phyloP scores from a whole-genome alignment of 257 asterid genomes.

The Ilex aquifolium region DNA sequence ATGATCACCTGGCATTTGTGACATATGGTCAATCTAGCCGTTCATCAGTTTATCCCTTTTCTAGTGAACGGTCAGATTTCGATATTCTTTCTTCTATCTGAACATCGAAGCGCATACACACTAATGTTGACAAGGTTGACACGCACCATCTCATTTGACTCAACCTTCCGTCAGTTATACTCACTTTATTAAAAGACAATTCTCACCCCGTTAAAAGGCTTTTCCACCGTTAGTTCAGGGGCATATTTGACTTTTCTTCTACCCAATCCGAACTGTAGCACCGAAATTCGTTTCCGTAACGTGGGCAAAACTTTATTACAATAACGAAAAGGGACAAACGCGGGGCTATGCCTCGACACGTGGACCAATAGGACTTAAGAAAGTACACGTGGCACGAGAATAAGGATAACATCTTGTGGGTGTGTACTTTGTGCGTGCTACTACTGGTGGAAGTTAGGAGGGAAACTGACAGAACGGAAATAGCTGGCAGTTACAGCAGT shows the following conservation, averaged over 20 bases:
- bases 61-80: not conserved
- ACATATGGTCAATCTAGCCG: conserved; percentile 6
- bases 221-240: conserved; percentile 3
- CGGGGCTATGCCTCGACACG: not conserved
- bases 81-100: not conserved
- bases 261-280: not conserved
- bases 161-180: conserved; percentile 11
- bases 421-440: conserved; percentile 15
- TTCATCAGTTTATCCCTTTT: not conserved
- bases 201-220: not conserved
- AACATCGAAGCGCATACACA: no score
- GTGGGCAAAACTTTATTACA: not conserved
- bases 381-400: not conserved
- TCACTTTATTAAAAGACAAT: not conserved
- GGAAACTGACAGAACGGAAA: conserved; percentile 3
- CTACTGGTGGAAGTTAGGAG: conserved; percentile 8
- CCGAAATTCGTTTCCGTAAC: not conserved
- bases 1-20: conserved; percentile 6
- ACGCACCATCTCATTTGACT: not conserved
- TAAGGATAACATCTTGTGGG: not conserved
- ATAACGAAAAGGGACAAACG: no score
- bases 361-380: conserved; percentile 7
- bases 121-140: no score
- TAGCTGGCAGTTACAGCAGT: conserved; percentile 21
- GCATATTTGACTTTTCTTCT: not conserved